Evolutionary conservation across 192 early-diverging fungal species (phyloP).

Genomic region (Paraglomus occultum): DNA sequence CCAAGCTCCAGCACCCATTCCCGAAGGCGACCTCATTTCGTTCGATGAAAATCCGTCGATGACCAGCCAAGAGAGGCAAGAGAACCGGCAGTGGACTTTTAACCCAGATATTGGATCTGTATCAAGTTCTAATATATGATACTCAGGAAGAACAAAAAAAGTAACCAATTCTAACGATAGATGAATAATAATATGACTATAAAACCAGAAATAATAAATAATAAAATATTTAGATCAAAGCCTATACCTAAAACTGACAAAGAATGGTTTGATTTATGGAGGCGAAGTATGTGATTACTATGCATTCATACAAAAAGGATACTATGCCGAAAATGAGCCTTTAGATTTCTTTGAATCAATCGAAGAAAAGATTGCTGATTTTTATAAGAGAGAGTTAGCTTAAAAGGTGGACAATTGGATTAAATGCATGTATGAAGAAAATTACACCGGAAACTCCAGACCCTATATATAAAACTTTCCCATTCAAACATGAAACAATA

Average conservation of each 20-base stretch:
- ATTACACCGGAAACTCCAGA: not conserved
- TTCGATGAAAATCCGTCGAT: constrained; percentile 8
- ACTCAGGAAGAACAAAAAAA: constrained; percentile 20
- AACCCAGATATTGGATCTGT: not conserved
- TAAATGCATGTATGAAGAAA: not conserved
- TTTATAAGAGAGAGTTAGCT: too few species aligned
- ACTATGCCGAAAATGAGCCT: not conserved
- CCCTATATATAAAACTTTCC: constrained; percentile 15
- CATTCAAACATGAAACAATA: constrained; percentile 1
- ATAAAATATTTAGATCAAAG: constrained; percentile 22
- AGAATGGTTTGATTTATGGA: constrained; percentile 14
- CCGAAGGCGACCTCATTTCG: constrained; percentile 16
- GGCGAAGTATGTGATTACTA: too few species aligned
- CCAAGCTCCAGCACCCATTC: not conserved
- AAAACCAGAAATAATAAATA: constrained; percentile 23
- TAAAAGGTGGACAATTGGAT: not conserved
- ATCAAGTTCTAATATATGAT: constrained; percentile 12
- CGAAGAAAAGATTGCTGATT: constrained; percentile 13
- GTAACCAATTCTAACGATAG: constrained; percentile 12
- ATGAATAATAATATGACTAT: constrained; percentile 23
- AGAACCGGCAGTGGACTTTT: not conserved
- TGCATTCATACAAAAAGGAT: not conserved
- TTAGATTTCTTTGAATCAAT: constrained; percentile 6
- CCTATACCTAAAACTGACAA: constrained; percentile 6
- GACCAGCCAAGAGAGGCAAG: constrained; percentile 3